Base-by-base conservation (phyloP, 495 filamentous ascomycete genomes). In the Evernia prunastri region DNA sequence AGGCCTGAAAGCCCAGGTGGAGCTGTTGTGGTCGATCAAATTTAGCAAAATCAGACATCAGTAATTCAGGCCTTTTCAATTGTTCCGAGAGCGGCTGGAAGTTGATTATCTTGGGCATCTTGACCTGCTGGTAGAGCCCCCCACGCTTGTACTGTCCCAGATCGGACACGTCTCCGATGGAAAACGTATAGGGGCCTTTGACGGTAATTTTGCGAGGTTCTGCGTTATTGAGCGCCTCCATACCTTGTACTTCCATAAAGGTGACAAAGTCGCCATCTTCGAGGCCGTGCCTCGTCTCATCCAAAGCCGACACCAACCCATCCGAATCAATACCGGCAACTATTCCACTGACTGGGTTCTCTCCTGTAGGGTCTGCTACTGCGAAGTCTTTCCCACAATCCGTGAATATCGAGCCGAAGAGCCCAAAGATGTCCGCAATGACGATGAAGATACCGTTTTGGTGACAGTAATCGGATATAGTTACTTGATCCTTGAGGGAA, bases 261-360 rank as follows among this genome's bases (percentile, higher is more conserved):
- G 90, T 96, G 59, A 99, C 92, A 72, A 86, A 94, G 70, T 99
- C 95, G 9, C 94, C 95, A 81, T 97, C 94, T 73, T 96, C 90
- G 36, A 99, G 79, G 20, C 95, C 95, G 72, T 99, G 95, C 60
- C 95, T 84, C 5, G 90, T 96, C 75, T 99, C 95, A 72, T 99
- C 95, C 29, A 97, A 80, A 11, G 92, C 92, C 56, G 93, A 96
- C 9, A 99, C 95, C 65, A 97, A 71, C 33, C 95, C 95, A 39
- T 91, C 88, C 53, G 90, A 84, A 68, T 92, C 87, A 68, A 99
- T 95, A 43, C 80, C 88, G 12, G 94, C 93, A 39, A 99, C 83
- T 64, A 99, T 97, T 25, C 95, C 95, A 70, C 75, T 88, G n/a
- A 88, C 78, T 33, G 89, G 87, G 58, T 87, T 88, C 75, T 99